Evolutionary conservation across 2,329 filamentous ascomycete species (phyloP).

Genomic region (Paraconiothyrium sp.): DNA sequence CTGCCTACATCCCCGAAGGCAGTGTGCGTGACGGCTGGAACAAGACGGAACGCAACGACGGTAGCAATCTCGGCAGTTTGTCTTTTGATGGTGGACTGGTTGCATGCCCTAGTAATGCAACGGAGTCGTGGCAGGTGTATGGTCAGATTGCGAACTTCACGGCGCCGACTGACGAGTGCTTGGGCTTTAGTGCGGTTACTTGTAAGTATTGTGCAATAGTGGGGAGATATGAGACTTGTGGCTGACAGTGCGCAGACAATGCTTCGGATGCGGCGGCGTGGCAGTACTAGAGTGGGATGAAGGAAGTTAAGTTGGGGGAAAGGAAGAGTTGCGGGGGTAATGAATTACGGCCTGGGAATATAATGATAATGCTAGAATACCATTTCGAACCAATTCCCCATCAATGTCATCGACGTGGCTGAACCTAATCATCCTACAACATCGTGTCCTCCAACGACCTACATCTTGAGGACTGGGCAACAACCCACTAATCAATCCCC

Average conservation of each 20-base stretch:
- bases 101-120: slow-evolving; percentile 42
- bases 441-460: background rate
- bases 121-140: slow-evolving; percentile 46
- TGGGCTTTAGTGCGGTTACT: slow-evolving; percentile 49
- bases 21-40: slow-evolving; percentile 62
- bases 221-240: background rate
- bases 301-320: slow-evolving; percentile 12
- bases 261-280: slow-evolving; percentile 41
- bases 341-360: background rate
- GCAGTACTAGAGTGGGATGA: slow-evolving; percentile 43
- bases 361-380: background rate
- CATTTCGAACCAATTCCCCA: too few relatives aligned
- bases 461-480: background rate
- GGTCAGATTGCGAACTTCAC: slow-evolving; percentile 35
- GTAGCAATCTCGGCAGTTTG: slow-evolving; percentile 34
- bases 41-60: slow-evolving; percentile 36
- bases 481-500: too few relatives aligned
- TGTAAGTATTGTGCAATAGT: slow-evolving; percentile 28
- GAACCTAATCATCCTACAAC: too few relatives aligned
- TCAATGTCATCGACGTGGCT: too few relatives aligned
- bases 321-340: background rate
- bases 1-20: slow-evolving; percentile 60
- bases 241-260: slow-evolving; percentile 25
- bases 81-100: slow-evolving; percentile 42
- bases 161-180: slow-evolving; percentile 33